Evolutionary conservation across 2,329 filamentous ascomycete genomes (phyloP).

Genomic region (Pseudocercospora ulei): DNA sequence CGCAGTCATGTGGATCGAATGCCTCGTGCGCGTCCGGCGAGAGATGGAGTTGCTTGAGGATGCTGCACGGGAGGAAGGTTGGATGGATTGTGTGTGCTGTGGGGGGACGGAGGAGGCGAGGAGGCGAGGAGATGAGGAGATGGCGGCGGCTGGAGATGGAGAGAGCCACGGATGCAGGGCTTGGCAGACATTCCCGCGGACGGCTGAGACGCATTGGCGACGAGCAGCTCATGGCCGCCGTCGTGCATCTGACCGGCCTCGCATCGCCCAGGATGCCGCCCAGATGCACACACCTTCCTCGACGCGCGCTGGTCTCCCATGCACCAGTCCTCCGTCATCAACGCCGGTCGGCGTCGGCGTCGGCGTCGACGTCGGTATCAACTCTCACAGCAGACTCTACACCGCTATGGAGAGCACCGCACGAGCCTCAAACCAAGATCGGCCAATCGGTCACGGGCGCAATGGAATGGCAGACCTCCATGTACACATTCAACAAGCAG

Average conservation of each 20-base stretch:
- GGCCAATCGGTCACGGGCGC: slow-evolving; percentile 22
- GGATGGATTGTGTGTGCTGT: too few species aligned
- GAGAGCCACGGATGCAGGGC: too few species aligned
- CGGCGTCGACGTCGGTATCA: slow-evolving; percentile 9
- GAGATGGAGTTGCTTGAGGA: slow-evolving; percentile 60
- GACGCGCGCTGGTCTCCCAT: slow-evolving; percentile 15
- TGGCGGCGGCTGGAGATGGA: too few species aligned
- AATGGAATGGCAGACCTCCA: slow-evolving; percentile 28
- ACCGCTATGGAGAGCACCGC: slow-evolving; percentile 19
- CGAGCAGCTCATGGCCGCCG: too few species aligned
- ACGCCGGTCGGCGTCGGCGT: slow-evolving; percentile 12
- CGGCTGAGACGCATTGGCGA: too few species aligned
- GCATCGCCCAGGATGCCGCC: slow-evolving; percentile 14
- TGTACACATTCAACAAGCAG: slow-evolving; percentile 27
- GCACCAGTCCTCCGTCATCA: slow-evolving; percentile 15
- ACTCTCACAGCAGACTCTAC: slow-evolving; percentile 5
- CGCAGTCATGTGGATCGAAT: slow-evolving; percentile 53
- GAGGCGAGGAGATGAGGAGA: too few species aligned
- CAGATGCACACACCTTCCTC: slow-evolving; percentile 11
- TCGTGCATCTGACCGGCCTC: too few species aligned
- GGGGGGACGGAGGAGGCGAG: too few species aligned
- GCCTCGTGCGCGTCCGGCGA: slow-evolving; percentile 54
- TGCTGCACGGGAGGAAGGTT: slow-evolving; percentile 44
- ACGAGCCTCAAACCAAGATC: slow-evolving; percentile 16
- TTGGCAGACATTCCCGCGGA: too few species aligned